Evolutionary conservation across 148 eudicot species (phyloP).

Genomic region (Mesembryanthemum crystallinum): DNA sequence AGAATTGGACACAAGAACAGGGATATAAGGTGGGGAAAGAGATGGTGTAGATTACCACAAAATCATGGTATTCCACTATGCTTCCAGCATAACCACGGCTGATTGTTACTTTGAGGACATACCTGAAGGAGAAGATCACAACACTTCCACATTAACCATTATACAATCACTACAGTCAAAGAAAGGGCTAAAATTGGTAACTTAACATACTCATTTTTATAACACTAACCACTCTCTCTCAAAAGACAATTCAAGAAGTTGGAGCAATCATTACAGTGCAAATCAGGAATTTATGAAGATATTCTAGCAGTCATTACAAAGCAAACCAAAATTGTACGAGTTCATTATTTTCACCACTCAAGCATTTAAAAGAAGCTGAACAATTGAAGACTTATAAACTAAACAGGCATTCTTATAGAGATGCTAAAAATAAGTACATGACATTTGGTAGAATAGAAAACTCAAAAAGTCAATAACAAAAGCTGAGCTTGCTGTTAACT

Average conservation of each 20-base stretch:
- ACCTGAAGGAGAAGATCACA: slow-evolving; percentile 49
- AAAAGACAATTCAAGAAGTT: not conserved
- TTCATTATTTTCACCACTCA: not conserved
- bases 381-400: not conserved
- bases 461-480: no score
- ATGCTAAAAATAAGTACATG: no score
- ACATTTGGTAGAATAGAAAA: not conserved
- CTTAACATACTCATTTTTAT: not conserved
- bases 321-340: not conserved
- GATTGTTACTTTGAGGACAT: slow-evolving; percentile 90
- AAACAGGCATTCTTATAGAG: not conserved
- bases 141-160: not conserved
- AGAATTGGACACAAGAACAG: not conserved
- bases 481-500: no score
- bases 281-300: not conserved
- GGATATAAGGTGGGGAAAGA: not conserved
- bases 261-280: not conserved
- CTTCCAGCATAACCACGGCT: slow-evolving; percentile 94
- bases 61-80: slow-evolving; percentile 77
- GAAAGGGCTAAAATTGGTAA: no score
- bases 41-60: slow-evolving; percentile 50
- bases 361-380: not conserved
- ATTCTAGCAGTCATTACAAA: not conserved
- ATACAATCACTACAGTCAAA: not conserved
- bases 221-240: not conserved